These are phyloP conservation scores for Fennellomyces sp. DNA, from an alignment of 371 early-diverging fungal genomes.

Conservation along the genomic window DNA sequence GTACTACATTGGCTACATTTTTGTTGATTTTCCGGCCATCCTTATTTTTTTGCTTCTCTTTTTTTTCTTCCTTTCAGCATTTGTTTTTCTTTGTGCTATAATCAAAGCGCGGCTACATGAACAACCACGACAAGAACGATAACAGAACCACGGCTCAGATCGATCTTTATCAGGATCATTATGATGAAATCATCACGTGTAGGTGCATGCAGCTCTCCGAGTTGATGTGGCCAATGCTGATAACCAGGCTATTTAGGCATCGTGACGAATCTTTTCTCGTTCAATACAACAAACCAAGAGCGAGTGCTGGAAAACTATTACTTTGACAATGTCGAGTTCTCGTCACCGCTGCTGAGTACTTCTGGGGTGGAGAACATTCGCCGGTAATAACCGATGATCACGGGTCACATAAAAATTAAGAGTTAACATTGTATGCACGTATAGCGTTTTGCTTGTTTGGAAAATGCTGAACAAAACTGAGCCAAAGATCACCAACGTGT, in stretches of 20 bases:
- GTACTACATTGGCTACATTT: conserved; percentile 1
- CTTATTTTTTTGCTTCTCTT: not conserved
- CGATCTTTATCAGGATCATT: not conserved
- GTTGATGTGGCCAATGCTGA: not conserved
- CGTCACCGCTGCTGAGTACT: conserved; percentile 54
- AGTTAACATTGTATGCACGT: conserved; percentile 23
- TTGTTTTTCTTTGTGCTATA: not conserved
- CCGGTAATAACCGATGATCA: conserved; percentile 20
- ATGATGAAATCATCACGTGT: not conserved
- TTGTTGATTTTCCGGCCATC: not conserved
- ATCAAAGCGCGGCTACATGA: not conserved
- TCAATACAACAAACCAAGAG: conserved; percentile 34
- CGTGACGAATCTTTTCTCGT: conserved; percentile 39
- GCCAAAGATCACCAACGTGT: conserved; percentile 25
- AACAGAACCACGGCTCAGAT: not conserved
- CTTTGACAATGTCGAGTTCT: conserved; percentile 34
- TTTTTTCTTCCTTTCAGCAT: not conserved
- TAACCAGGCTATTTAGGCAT: conserved; percentile 23
- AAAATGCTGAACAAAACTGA: conserved; percentile 19
- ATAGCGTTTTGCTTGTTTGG: conserved; percentile 26
- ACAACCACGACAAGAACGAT: not conserved
- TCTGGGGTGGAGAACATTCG: conserved; percentile 57
- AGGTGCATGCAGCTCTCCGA: not conserved
- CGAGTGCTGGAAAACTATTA: conserved; percentile 44
- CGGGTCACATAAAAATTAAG: not conserved